phyloP scores from a whole-genome alignment of 257 asterid species.

The Solanum phureja region DNA sequence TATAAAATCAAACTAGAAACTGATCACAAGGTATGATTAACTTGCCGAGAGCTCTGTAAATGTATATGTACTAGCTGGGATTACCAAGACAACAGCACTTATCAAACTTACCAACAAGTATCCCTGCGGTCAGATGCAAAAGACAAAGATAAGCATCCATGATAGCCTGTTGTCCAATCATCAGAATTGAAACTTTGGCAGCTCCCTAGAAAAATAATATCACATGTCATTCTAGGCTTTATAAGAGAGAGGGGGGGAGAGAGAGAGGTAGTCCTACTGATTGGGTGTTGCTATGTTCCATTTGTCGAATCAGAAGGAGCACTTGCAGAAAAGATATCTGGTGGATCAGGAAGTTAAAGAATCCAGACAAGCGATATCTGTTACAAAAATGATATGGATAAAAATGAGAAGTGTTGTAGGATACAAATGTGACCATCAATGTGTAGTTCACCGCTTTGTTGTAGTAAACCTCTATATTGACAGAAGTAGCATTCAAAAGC shows the following conservation, averaged over 20 bases:
- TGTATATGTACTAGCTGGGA: background rate
- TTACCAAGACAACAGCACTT: background rate
- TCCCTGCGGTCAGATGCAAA: conserved; percentile 95
- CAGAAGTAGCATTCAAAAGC: conserved; percentile 79
- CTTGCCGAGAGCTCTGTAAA: background rate
- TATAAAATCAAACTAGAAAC: background rate
- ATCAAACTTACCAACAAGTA: conserved; percentile 74
- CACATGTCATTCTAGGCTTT: background rate
- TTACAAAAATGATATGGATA: background rate
- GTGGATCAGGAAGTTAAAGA: conserved; percentile 32
- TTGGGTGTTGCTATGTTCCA: conserved; percentile 97
- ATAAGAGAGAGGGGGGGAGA: background rate
- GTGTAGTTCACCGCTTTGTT: conserved; percentile 95
- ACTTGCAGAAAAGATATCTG: conserved; percentile 93
- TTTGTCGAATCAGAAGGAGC: conserved; percentile 82
- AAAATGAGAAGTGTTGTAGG: conserved; percentile 31
- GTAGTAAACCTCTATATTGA: conserved; percentile 83
- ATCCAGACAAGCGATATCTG: conserved; percentile 22
- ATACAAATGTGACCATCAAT: conserved; percentile 99
- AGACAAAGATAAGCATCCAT: conserved; percentile 98
- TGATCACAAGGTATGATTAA: background rate
- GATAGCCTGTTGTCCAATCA: conserved; percentile 98
- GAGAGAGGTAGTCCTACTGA: conserved; percentile 45
- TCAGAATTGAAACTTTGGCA: conserved; percentile 91
- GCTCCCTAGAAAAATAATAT: conserved; percentile 54